Percentiles rank a stretch among this genome's conserved stretches.
Conservation (phyloP, 176 grass and related monocot genomes). For the Bothriochloa decipiens region DNA sequence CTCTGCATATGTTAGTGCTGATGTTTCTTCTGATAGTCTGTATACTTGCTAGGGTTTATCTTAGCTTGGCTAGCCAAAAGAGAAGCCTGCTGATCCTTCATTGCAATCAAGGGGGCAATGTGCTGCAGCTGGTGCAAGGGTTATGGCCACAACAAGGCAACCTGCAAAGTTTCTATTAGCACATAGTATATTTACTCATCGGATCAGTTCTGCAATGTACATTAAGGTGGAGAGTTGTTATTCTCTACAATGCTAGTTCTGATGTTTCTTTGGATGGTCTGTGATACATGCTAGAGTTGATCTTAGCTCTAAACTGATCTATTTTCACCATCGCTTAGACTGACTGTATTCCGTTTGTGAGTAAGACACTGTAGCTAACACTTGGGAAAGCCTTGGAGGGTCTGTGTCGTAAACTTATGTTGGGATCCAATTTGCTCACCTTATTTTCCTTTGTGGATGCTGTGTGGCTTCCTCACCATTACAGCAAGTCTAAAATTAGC, state of each 20-base stretch:
- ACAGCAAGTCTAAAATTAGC: not conserved
- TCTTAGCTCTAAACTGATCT: slow-evolving; percentile 33
- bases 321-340: slow-evolving; percentile 28
- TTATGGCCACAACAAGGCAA: slow-evolving; percentile 85
- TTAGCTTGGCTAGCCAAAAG: slow-evolving; percentile 67
- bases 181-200: not conserved
- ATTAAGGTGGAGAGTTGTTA: slow-evolving; percentile 36
- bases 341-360: slow-evolving; percentile 26
- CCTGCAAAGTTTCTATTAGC: slow-evolving; percentile 68
- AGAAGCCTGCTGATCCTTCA: slow-evolving; percentile 77
- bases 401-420: not conserved
- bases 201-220: slow-evolving; percentile 40
- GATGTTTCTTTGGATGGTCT: slow-evolving; percentile 25
- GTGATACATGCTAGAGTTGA: slow-evolving; percentile 38
- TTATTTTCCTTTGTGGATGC: not conserved
- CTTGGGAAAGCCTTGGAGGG: slow-evolving; percentile 10
- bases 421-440: not conserved
- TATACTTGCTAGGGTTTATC: slow-evolving; percentile 37
- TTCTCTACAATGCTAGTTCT: slow-evolving; percentile 21
- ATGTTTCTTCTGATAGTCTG: slow-evolving; percentile 32
- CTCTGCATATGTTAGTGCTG: slow-evolving; percentile 5
- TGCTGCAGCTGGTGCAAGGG: slow-evolving; percentile 76
- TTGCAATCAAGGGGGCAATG: slow-evolving; percentile 70
- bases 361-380: not conserved
- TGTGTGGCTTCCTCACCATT: not conserved